Conservation (phyloP, 1,284 basidiomycete species). For the Pseudozyma tsukubaensis region DNA sequence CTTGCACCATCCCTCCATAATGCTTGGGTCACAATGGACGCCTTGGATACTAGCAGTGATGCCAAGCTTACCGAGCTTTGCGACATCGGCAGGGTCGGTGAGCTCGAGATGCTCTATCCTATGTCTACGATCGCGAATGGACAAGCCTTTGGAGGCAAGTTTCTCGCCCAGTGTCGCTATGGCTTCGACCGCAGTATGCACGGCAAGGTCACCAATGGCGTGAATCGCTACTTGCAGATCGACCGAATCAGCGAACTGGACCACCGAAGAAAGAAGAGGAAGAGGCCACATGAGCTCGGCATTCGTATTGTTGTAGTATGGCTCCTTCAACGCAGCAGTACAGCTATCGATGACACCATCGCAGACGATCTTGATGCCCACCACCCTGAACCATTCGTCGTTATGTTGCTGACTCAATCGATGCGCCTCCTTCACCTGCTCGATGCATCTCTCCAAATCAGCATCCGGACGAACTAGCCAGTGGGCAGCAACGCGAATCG, state of each 20-base stretch:
- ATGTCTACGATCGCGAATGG: constrained; percentile 42
- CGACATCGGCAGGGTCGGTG: constrained; percentile 41
- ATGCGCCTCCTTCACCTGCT: constrained; percentile 36
- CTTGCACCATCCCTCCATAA: constrained; percentile 46
- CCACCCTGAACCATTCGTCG: constrained; percentile 45
- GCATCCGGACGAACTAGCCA: constrained; percentile 39
- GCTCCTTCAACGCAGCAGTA: constrained; percentile 45
- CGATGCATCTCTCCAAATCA: constrained; percentile 19
- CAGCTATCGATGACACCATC: constrained; percentile 53
- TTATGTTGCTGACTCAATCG: constrained; percentile 34
- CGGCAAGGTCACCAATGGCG: constrained; percentile 48
- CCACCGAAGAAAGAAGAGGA: constrained; percentile 18
- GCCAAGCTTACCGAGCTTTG: constrained; percentile 42
- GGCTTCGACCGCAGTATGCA: constrained; percentile 48
- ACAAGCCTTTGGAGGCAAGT: constrained; percentile 13
- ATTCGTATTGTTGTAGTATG: constrained; percentile 46
- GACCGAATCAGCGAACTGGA: constrained; percentile 38
- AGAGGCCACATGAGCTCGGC: constrained; percentile 47
- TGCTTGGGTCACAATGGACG: constrained; percentile 47
- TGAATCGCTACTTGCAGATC: constrained; percentile 47
- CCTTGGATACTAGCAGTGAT: constrained; percentile 51
- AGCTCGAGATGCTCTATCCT: constrained; percentile 55
- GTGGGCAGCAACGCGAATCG: constrained; percentile 41
- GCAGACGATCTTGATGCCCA: constrained; percentile 49
- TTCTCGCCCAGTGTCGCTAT: constrained; percentile 31